Conservation (phyloP, 1,284 basidiomycete species). For the Pholiota adiposa region DNA sequence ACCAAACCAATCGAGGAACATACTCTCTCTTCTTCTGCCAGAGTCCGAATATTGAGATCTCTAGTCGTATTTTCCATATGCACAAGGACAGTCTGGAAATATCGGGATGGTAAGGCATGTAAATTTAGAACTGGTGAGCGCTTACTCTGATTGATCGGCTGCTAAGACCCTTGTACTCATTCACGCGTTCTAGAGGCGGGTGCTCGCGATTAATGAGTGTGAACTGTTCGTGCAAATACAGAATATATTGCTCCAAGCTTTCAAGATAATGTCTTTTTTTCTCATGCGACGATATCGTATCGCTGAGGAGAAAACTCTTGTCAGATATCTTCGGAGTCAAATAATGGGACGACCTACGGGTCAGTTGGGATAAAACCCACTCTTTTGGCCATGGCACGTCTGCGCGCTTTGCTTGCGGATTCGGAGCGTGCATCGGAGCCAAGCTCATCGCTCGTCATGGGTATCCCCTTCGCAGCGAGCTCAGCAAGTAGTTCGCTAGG, state of each 20-base stretch:
- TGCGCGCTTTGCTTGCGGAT: constrained; percentile 53
- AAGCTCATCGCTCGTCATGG: constrained; percentile 13
- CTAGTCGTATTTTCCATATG: constrained; percentile 63
- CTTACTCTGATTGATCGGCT: constrained; percentile 54
- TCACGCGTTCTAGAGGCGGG: constrained; percentile 55
- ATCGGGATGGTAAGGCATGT: neutral
- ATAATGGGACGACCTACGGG: constrained; percentile 48
- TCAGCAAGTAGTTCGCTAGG: constrained; percentile 66
- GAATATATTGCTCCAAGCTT: constrained; percentile 70
- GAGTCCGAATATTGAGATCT: constrained; percentile 49
- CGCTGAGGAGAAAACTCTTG: neutral
- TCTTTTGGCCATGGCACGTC: constrained; percentile 53
- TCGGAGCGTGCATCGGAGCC: constrained; percentile 18
- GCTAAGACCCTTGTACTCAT: constrained; percentile 57
- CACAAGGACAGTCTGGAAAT: constrained; percentile 54
- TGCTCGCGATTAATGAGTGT: constrained; percentile 52
- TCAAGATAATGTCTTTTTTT: constrained; percentile 76
- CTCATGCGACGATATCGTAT: constrained; percentile 60
- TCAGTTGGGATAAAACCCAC: constrained; percentile 57
- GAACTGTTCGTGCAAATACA: constrained; percentile 65
- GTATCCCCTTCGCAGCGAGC: constrained; percentile 28
- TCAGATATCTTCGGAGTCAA: neutral
- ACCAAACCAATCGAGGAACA: constrained; percentile 15
- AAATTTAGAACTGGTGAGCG: constrained; percentile 21
- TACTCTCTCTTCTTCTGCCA: constrained; percentile 59